Evolutionary conservation across 305 asterid species (phyloP), one percentile per base, ranked within the genome.

Genomic region (Solanum hybrid): DNA sequence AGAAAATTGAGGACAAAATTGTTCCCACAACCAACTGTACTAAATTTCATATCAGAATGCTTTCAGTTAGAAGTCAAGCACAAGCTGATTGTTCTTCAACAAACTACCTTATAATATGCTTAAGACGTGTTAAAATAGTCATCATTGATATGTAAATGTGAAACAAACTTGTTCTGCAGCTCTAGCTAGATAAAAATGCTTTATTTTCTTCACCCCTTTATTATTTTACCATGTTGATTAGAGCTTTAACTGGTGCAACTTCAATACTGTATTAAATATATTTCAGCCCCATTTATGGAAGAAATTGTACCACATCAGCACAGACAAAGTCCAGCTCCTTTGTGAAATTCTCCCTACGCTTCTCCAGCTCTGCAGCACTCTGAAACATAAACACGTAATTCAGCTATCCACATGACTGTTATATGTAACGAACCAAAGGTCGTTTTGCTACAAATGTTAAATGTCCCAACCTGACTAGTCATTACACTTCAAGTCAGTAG

Each of bases 301-400:
- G 88, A 88, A 91, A 90, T 26, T 94, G 87, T 95, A 97, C 99
- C 98, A 96, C 99, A 90, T 97, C 98, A 89, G 98, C 98, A 45
- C 90, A 93, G 89, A 97, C 99, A 91, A 97, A 95, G 92, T 97
- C 98, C 12, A 97, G 96, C 93, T 97, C 99, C 95, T 96, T 97
- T 91, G 90, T 89, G 92, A 97, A 97, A 32, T 97, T 97, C 89
- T 97, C 98, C 92, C 97, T 90, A 10, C 99, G 98, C 87, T 88
- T 92, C 89, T 96, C 97, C 92, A 93, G 90, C 94, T 97, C 99
- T 83, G 99, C 99, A 84, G 98, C 99, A 90, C 95, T 95, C 99
- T 97, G 92, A 38, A 84, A 86, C 78, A 72, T 24, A 26, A 72
- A 26, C 78, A 72, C 9, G 9, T 26, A 72, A 72, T 72, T 72